Evolutionary conservation across 225 moss, liverwort and hornwort genomes (phyloP).

Genomic region (Pleurozium schreberi): DNA sequence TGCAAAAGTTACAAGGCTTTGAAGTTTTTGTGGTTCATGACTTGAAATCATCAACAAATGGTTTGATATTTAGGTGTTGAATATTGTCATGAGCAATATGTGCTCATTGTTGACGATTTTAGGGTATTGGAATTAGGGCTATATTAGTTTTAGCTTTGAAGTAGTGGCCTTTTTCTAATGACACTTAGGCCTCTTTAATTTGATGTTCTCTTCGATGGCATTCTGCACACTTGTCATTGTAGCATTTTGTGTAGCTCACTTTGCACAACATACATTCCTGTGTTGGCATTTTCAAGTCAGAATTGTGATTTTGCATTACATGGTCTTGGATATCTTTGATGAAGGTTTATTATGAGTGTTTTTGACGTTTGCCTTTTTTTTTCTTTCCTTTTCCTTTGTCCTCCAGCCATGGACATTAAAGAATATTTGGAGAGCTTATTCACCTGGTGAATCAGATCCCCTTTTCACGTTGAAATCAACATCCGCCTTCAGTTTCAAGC

Average conservation of each 20-base stretch:
- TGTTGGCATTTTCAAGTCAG: background rate
- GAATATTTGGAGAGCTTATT: constrained; percentile 26
- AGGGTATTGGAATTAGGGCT: background rate
- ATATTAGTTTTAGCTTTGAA: background rate
- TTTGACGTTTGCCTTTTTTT: background rate
- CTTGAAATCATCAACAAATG: background rate
- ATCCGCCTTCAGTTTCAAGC: constrained; percentile 14
- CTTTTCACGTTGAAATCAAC: constrained; percentile 20
- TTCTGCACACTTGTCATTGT: background rate
- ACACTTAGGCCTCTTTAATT: background rate
- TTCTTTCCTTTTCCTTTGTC: background rate
- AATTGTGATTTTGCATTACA: background rate
- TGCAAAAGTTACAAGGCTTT: background rate
- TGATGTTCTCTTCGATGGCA: background rate
- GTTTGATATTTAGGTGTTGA: too few relatives aligned
- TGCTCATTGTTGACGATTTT: background rate
- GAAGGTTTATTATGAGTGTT: background rate
- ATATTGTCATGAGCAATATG: background rate
- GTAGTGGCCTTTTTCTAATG: background rate
- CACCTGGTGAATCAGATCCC: constrained; percentile 19
- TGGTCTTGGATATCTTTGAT: background rate
- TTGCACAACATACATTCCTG: background rate
- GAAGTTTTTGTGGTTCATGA: background rate
- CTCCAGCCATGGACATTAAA: constrained; percentile 22
- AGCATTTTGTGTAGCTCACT: background rate